Conservation (phyloP, 345 rosid species). For the Stellera chamaejasme region DNA sequence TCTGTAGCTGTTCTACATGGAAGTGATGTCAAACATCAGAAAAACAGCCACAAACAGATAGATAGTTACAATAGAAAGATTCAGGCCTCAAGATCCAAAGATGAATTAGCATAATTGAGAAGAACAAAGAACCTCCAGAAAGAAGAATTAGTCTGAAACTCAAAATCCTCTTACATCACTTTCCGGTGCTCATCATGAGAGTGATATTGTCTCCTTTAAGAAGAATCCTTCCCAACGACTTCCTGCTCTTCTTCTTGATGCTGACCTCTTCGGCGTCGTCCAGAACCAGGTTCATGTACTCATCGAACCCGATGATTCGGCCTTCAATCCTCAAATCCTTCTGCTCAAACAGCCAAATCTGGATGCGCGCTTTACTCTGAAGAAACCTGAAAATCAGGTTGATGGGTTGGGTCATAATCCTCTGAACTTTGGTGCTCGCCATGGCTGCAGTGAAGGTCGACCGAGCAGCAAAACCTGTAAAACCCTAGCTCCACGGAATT, state of each 20-base stretch:
- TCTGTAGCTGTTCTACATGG: no score
- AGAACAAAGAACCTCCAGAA: no score
- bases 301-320: constrained; percentile 47
- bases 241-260: constrained; percentile 71
- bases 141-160: no score
- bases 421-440: constrained; percentile 76
- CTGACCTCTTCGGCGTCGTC: constrained; percentile 94
- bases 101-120: no score
- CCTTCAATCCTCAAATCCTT: constrained; percentile 86
- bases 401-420: constrained; percentile 74
- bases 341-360: constrained; percentile 95
- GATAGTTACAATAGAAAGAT: no score
- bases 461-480: constrained; percentile 4
- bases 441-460: constrained; percentile 22
- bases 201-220: constrained; percentile 91
- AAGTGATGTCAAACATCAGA: no score
- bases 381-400: constrained; percentile 95
- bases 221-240: constrained; percentile 75
- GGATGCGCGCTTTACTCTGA: constrained; percentile 87
- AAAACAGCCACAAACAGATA: no score
- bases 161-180: no score
- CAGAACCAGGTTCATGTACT: constrained; percentile 87
- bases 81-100: no score
- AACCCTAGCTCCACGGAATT: constrained; percentile 13
- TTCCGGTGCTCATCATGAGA: constrained; percentile 71